A percentile compares a stretch with the other conserved stretches of the same genome.
These are phyloP conservation scores for Sherardia arvensis DNA, from an alignment of 257 asterid genomes.

Conservation along the genomic window DNA sequence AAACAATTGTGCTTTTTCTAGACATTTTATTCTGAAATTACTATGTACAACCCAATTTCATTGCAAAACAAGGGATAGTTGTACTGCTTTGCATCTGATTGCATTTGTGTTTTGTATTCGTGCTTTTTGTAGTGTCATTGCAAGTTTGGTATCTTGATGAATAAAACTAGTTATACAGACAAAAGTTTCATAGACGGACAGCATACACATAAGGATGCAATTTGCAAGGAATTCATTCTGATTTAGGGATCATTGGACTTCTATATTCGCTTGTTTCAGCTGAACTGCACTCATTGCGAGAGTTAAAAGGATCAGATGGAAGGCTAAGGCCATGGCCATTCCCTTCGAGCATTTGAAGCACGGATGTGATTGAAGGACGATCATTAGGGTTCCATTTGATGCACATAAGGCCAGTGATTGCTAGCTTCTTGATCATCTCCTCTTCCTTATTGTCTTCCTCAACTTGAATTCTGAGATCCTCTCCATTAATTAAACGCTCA, in stretches of 20 bases:
- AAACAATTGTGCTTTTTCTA: not conserved
- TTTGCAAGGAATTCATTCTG: not conserved
- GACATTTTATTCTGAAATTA: not conserved
- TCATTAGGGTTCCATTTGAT: not conserved
- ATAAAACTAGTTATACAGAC: too few species aligned
- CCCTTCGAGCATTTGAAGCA: slow-evolving; percentile 1
- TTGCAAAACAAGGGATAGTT: not conserved
- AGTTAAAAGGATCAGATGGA: not conserved
- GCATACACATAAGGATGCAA: not conserved
- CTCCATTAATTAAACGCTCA: not conserved
- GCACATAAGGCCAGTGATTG: not conserved
- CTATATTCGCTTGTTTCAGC: not conserved
- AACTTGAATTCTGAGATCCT: not conserved
- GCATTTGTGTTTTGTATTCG: not conserved
- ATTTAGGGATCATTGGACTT: not conserved
- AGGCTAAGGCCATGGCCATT: not conserved
- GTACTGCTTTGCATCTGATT: not conserved
- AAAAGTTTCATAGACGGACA: not conserved
- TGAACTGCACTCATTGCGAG: not conserved
- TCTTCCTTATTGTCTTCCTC: not conserved
- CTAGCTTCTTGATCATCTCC: not conserved
- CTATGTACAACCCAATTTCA: not conserved
- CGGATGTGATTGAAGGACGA: not conserved
- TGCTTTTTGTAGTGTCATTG: not conserved
- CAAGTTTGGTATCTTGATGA: not conserved